Evolutionary conservation across 768 basidiomycete genomes (phyloP), one percentile per base, ranked within the genome.

Genomic region (Leccinum arenicola): DNA sequence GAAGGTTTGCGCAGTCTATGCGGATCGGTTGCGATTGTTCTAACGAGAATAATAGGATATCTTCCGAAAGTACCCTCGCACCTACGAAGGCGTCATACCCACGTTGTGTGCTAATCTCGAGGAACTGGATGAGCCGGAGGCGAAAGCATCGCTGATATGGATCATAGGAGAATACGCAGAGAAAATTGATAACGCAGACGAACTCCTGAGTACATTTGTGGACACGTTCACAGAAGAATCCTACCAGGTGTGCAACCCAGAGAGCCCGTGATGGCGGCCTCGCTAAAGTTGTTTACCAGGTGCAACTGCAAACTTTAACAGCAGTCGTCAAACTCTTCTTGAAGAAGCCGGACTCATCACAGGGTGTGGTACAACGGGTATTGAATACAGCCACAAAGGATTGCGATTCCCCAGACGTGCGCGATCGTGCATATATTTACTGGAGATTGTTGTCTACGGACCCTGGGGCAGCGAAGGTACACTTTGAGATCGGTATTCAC

Each of bases 131-230:
- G 97, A 99, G 70, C 97, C 96, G 10, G 96, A 99, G 71, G 96
- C 97, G 2, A 98, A 98, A 70, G 93, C 95, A 1, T 95, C 95
- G 3, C 79, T 99, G 52, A 98, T 99, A 71, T 99, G 97, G 96
- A 98, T 99, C 67, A 95, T 98, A 64, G 96, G 96, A 57, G 95
- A 98, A 76, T 98, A 99, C 67, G 95, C 96, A 3, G 89, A 90
- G 73, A 96, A 94, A 77, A 98, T 98, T 63, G 93, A 95, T 65
- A 99, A 99, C 63, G 95, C 96, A 3, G 93, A 92, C 70, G 95
- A 98, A 66, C 80, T 99, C 23, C 78, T 98, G 64, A 82, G 85
- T 14, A 88, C 89, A 52, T 98, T 97, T 71, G 89, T 99, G 21
- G 93, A 96, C 57, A 81, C 88, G 3, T 98, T 98, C 76, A 88